Base-by-base conservation (phyloP, 345 rosid genomes). In the Gossypium raimondii region DNA sequence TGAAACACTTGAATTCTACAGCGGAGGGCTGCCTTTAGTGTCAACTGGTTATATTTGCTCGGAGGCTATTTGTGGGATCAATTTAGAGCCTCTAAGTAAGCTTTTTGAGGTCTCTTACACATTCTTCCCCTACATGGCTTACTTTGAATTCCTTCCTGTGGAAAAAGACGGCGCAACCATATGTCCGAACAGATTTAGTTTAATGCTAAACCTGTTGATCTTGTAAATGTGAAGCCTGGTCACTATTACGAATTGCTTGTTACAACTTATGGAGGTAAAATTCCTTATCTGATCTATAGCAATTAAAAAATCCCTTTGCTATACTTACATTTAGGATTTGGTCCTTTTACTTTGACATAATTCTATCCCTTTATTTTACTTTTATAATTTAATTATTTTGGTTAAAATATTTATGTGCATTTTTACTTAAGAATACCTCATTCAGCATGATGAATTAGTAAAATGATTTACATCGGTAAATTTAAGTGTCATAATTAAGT, bases 101-200 rank as follows among this genome's bases (percentile, higher is more conserved):
- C 97, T 90, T 52, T 80, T 75, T 22, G 90, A 88, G 71, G 94
- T 91, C 27, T 81, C 92, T 1, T 91, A 91, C 76, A 91, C 91
- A 14, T 84, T 89, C 64, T 61, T 91, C 7, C 92, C 97, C 2
- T 87, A 85, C 66, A 82, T 89, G 85, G 91, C 92, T 69, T 91
- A 84, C 76, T 88, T 87, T 14, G 92, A 89, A 79, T 91, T 91
- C 79, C 18, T 87, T 17, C 89, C 84, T 0, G 82, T 85, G n/a
- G 78, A 83, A 70, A 83, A 80, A 47, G 79, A 66, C 75, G 50
- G 29, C 7, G 56, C 52, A n/a, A 80, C 72, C 51, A 52, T 25
- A 25, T 38, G 24, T 11, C 73, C 16, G 75, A 61, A 24, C 72
- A 83, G 56, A 51, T 51, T 51, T 18, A 14, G 18, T 51, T 51